Evolutionary conservation across 2,329 filamentous ascomycete genomes (phyloP), one percentile per base, ranked within the genome.

Genomic region (Gaeumannomyces tritici): DNA sequence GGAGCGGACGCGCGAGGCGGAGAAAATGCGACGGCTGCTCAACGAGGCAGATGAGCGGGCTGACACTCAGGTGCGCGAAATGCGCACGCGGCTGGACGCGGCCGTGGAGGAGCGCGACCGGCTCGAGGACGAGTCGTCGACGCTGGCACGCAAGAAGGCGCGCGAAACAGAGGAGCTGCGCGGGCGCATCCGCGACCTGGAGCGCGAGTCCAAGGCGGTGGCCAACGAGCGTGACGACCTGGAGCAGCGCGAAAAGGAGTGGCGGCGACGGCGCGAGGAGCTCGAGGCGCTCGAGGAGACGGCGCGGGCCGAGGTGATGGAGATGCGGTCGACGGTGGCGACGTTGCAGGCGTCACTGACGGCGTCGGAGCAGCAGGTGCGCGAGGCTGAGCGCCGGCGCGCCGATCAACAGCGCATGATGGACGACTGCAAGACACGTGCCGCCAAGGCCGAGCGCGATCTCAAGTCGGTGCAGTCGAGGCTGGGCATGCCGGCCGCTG

Each of bases 81-180:
- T 96, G 87, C 89, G 91, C 62, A 87, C 91, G 63, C 86, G 89
- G 2, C 88, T 98, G 82, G 93, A 98, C 70, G 81, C 90, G 1
- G 93, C 93, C 0, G 83, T 96, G n/a, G 93, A 97, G 72, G 95
- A 99, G 74, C 86, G 95, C 24, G 95, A 99, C 72, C 86, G 91
- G 2, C 88, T 92, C 2, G 93, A 99, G 74, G 93, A 98, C 65
- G 93, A 98, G 75, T 87, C 91, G 3, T 91, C 86, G 69, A 89
- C 87, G 0, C 82, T 90, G 59, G 89, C 89, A 15, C 83, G 93
- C 61, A 84, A 90, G 56, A 87, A 88, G 64, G 85, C 90, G 8
- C 83, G 93, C 59, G 95, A 98, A 77, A 80, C 91, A 3, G 95
- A 98, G 72, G 93, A 98, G 67, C 79, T 96, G 54, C 91, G 89